A percentile compares a stretch with the other conserved stretches of the same genome.
phyloP scores from a whole-genome alignment of 148 eudicot species.

The Limonium bicolor region DNA sequence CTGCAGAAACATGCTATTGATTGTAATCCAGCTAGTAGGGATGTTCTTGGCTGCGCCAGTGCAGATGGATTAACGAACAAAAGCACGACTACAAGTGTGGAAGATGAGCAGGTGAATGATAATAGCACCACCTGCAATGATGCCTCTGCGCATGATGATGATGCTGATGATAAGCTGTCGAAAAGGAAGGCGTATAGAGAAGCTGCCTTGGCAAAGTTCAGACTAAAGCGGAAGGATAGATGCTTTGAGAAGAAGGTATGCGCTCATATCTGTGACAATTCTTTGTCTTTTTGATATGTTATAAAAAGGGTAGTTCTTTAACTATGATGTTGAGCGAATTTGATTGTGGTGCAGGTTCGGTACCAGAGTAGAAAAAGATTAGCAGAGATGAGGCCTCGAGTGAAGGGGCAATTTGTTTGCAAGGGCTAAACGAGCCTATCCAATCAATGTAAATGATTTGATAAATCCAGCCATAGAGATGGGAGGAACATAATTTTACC shows the following conservation, averaged over 20 bases:
- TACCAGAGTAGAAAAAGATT: constrained; percentile 47
- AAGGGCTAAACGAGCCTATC: too few species aligned
- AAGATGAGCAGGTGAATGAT: neutral
- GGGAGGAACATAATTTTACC: too few species aligned
- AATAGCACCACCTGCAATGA: constrained; percentile 5
- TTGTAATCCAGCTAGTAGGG: neutral
- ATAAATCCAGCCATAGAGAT: too few species aligned
- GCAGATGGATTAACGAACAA: too few species aligned
- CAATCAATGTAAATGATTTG: too few species aligned
- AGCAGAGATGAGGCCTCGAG: constrained; percentile 45
- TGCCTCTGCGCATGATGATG: neutral
- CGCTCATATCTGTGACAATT: constrained; percentile 1
- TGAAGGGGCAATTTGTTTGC: constrained; percentile 55
- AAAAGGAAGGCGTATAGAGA: constrained; percentile 20
- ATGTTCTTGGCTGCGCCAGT: too few species aligned
- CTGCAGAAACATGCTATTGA: neutral
- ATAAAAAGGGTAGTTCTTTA: neutral
- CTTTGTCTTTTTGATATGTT: constrained; percentile 2
- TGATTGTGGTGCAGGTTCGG: constrained; percentile 26
- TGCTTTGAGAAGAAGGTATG: constrained; percentile 37
- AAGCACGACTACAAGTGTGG: too few species aligned
- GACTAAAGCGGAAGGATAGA: constrained; percentile 28
- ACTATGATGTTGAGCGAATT: neutral
- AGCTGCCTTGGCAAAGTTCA: constrained; percentile 37
- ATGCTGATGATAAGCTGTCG: constrained; percentile 8